Evolutionary conservation across 805 yeast genomes (phyloP), one percentile per base, ranked within the genome.

Genomic region (Yarrowia divulgata): DNA sequence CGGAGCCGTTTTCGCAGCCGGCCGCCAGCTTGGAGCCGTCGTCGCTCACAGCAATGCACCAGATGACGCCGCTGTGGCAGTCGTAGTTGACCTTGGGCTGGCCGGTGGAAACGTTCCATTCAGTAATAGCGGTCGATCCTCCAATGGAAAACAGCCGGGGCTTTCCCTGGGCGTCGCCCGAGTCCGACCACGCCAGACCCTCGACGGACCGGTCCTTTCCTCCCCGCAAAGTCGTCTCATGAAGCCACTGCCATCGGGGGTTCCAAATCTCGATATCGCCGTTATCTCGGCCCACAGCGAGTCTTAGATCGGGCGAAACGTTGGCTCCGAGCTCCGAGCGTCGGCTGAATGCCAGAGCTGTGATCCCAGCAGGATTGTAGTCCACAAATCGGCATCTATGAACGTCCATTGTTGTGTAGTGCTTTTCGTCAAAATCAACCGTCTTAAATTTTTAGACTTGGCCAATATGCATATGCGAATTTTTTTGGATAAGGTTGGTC

Each of bases 241-340:
- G 92, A 67, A 86, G 80, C 98, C 98, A 93, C 74, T 73, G 71
- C 71, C 84, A 82, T 74, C 88, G 83, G 7, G 77, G 77, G 77
- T 91, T 91, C 97, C 98, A 94, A 42, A 95, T 87, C 79, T 95
- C 99, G 70, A 95, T 90, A 75, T 93, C 93, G 48, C 99, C 99
- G 76, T 95, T 93, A 57, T 91, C 86, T 77, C 98, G 85, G 39
- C 97, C 98, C 7, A 94, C 90, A 0, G 98, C 98, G 46, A 95
- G 79, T 70, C 97, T 83, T 69, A 92, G 81, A 19, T 71, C 71
- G 0, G 77, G 71, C 14, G 91, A 85, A 6, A 79, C 76, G n/a
- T 32, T 32, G 2, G 4, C 14, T 8, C 3, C 13, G 4, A 43
- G 37, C 8, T 60, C 66, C 8, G 66, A 60, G 14, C 66, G 66